Percentiles rank a stretch among this genome's conserved stretches.
Evolutionary conservation across 2,329 filamentous ascomycete genomes (phyloP).

Genomic region (Xylariaceae sp.): DNA sequence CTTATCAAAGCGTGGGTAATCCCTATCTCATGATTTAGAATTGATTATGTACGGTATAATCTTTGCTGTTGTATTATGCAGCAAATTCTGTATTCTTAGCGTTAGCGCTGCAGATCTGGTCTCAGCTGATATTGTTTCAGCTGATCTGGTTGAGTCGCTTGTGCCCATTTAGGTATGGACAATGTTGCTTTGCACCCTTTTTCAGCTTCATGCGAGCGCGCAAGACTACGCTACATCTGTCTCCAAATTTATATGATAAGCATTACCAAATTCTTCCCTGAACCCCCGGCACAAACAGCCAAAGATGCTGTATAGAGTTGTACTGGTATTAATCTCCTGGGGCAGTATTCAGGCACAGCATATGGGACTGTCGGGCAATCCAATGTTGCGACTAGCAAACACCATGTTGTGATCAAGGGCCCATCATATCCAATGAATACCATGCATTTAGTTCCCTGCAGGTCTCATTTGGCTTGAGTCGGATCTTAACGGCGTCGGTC

Average conservation of each 20-base stretch:
- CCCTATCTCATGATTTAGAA: not conserved
- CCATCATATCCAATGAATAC: conserved; percentile 7
- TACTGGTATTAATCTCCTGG: not conserved
- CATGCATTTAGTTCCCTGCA: not conserved
- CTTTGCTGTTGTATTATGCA: not conserved
- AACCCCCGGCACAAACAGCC: too few species aligned
- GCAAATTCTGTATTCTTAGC: not conserved
- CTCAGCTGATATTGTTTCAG: not conserved
- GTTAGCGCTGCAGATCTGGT: not conserved
- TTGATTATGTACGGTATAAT: not conserved
- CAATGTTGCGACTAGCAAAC: conserved; percentile 21
- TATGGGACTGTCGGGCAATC: not conserved
- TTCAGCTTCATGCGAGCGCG: not conserved
- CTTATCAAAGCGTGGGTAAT: too few species aligned
- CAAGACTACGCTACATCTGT: not conserved
- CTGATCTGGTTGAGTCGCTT: too few species aligned
- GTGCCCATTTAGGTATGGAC: not conserved
- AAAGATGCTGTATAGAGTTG: not conserved
- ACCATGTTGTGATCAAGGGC: conserved; percentile 20
- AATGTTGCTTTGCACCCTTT: not conserved
- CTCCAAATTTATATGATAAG: not conserved
- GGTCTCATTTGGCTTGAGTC: not conserved
- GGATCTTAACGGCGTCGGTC: not conserved
- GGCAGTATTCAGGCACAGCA: too few species aligned
- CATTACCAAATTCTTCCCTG: too few species aligned